Percentiles rank a stretch among this genome's conserved stretches.
Evolutionary conservation across 2,329 filamentous ascomycete species (phyloP).

Genomic region (Botrytis aclada): DNA sequence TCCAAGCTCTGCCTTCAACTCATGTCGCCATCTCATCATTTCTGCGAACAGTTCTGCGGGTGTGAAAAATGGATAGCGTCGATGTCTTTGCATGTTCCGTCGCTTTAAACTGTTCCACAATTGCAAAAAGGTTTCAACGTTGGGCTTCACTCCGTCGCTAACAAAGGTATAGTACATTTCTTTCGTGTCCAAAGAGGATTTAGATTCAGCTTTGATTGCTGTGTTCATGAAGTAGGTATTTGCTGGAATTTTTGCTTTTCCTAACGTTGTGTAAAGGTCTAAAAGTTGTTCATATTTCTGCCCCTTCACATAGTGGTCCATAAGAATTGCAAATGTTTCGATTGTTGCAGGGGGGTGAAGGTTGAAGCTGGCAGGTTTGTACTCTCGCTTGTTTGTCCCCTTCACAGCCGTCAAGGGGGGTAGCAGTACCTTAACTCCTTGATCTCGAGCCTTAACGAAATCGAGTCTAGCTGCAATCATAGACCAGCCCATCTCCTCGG

Average conservation of each 20-base stretch:
- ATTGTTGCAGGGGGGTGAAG: slow-evolving; percentile 60
- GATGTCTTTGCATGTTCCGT: slow-evolving; percentile 6
- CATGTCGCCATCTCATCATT: slow-evolving; percentile 41
- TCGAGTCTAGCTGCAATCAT: slow-evolving; percentile 71
- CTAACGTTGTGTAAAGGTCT: slow-evolving; percentile 60
- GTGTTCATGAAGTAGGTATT: slow-evolving; percentile 79
- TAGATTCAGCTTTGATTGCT: slow-evolving; percentile 52
- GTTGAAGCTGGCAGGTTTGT: slow-evolving; percentile 38
- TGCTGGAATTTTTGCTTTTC: slow-evolving; percentile 60
- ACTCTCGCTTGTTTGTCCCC: slow-evolving; percentile 22
- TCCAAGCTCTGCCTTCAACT: slow-evolving; percentile 38
- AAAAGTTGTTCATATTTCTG: slow-evolving; percentile 56
- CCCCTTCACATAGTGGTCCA: slow-evolving; percentile 67
- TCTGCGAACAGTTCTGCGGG: slow-evolving; percentile 42
- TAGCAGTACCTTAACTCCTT: slow-evolving; percentile 12
- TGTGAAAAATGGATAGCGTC: slow-evolving; percentile 8
- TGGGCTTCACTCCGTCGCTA: slow-evolving; percentile 26
- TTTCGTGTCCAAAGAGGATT: slow-evolving; percentile 10
- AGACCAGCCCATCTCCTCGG: slow-evolving; percentile 67
- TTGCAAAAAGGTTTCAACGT: slow-evolving; percentile 34
- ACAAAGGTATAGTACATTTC: not conserved
- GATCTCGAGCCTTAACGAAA: slow-evolving; percentile 51
- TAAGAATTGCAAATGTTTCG: slow-evolving; percentile 75
- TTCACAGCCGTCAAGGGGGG: slow-evolving; percentile 24
- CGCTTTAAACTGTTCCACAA: slow-evolving; percentile 36